A percentile compares a stretch with the other conserved stretches of the same genome.
phyloP scores from a whole-genome alignment of 2,329 filamentous ascomycete species.

The Colletotrichum sublineola region DNA sequence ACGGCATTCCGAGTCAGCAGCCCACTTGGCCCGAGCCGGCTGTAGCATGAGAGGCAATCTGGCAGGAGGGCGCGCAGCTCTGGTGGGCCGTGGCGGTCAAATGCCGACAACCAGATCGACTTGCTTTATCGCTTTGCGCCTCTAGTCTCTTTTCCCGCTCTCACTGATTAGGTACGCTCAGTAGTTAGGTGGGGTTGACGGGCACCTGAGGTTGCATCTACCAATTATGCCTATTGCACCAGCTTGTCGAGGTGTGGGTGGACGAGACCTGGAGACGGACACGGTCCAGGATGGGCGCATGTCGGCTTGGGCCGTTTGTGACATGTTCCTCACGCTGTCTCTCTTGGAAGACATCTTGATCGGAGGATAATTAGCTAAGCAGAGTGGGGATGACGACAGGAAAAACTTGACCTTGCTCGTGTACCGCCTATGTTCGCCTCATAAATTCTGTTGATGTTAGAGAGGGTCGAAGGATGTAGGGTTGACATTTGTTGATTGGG shows the following conservation, averaged over 20 bases:
- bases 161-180: constrained; percentile 14
- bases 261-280: not conserved
- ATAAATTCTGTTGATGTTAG: not conserved
- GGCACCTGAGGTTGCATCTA: constrained; percentile 19
- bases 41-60: constrained; percentile 40
- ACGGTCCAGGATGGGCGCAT: not conserved
- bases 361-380: constrained; percentile 41
- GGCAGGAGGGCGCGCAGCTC: constrained; percentile 25
- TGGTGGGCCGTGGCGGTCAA: constrained; percentile 36
- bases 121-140: constrained; percentile 44
- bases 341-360: constrained; percentile 23
- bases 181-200: constrained; percentile 19
- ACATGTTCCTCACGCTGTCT: constrained; percentile 16
- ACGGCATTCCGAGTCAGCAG: constrained; percentile 39
- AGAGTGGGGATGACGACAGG: constrained; percentile 35
- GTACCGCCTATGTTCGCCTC: constrained; percentile 7
- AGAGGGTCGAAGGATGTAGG: not conserved
- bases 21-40: constrained; percentile 24
- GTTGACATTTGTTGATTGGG: constrained; percentile 7
- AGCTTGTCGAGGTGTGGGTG: constrained; percentile 15
- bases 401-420: constrained; percentile 37
- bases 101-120: constrained; percentile 45
- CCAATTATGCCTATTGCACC: constrained; percentile 21
- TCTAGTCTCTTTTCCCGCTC: constrained; percentile 39
- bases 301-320: constrained; percentile 1